These are phyloP conservation scores for Teunomyces aglyptinius DNA, from an alignment of 805 yeast genomes.

Conservation along the genomic window DNA sequence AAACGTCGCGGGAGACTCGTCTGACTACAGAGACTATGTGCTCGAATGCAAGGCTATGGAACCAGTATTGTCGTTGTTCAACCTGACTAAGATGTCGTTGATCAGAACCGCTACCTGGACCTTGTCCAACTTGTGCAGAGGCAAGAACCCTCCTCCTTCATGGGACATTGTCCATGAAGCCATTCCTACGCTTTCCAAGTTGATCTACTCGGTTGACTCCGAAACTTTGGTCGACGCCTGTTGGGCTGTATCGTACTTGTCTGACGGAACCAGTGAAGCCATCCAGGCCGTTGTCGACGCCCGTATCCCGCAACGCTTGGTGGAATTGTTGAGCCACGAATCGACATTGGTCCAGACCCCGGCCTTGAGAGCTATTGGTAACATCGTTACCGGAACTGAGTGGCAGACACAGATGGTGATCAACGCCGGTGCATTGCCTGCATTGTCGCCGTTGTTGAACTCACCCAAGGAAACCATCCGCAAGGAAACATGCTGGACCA, in stretches of 20 bases:
- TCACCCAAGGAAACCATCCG: slow-evolving; percentile 89
- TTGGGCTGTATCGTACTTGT: slow-evolving; percentile 95
- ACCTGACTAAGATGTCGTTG: slow-evolving; percentile 80
- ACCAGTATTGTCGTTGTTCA: slow-evolving; percentile 78
- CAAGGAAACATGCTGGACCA: slow-evolving; percentile 99
- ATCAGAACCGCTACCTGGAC: slow-evolving; percentile 99
- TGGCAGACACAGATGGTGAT: slow-evolving; percentile 92
- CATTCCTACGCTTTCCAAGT: slow-evolving; percentile 85
- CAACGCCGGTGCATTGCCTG: slow-evolving; percentile 87
- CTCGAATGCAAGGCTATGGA: slow-evolving; percentile 82
- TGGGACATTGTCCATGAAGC: slow-evolving; percentile 87
- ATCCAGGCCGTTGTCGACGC: slow-evolving; percentile 97
- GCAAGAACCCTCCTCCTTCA: slow-evolving; percentile 94
- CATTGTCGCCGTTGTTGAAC: slow-evolving; percentile 72
- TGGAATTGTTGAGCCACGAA: slow-evolving; percentile 82
- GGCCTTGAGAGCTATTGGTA: slow-evolving; percentile 95
- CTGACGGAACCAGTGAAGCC: slow-evolving; percentile 90
- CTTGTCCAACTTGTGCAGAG: slow-evolving; percentile 92
- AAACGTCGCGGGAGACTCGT: slow-evolving; percentile 97
- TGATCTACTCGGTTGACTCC: slow-evolving; percentile 84
- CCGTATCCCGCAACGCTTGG: slow-evolving; percentile 90
- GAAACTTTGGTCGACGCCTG: slow-evolving; percentile 97
- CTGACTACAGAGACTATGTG: slow-evolving; percentile 86
- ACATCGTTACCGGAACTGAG: slow-evolving; percentile 96
- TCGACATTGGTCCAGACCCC: slow-evolving; percentile 92